Percentiles rank a stretch among this genome's conserved stretches.
These are phyloP conservation scores for Gymnopilus dilepis DNA, from an alignment of 768 basidiomycete genomes.

Conservation along the genomic window DNA sequence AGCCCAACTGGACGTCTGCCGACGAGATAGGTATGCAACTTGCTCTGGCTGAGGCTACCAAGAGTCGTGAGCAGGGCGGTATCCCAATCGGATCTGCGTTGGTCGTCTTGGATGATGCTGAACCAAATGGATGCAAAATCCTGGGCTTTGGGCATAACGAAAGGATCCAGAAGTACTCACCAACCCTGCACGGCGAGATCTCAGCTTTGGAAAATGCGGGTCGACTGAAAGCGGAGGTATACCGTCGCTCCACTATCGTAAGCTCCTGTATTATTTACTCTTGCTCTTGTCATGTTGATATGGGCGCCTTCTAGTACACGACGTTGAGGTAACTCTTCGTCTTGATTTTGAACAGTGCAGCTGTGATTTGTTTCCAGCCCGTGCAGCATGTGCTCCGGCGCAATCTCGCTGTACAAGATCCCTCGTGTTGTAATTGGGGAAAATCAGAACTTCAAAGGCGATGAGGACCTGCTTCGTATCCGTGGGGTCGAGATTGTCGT, in stretches of 20 bases:
- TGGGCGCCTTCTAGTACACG: conserved; percentile 35
- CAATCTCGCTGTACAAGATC: conserved; percentile 66
- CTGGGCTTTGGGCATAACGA: conserved; percentile 41
- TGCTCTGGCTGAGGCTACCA: conserved; percentile 44
- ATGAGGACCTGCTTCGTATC: conserved; percentile 55
- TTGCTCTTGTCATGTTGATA: neutral
- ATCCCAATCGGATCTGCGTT: conserved; percentile 68
- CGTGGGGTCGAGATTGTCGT: conserved; percentile 61
- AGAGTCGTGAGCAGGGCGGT: conserved; percentile 56
- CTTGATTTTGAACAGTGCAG: neutral
- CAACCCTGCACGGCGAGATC: conserved; percentile 44
- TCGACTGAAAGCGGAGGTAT: conserved; percentile 47
- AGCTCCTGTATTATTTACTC: conserved; percentile 18
- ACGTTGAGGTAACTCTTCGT: conserved; percentile 35
- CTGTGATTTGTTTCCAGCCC: conserved; percentile 42
- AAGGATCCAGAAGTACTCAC: conserved; percentile 39
- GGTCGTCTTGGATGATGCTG: conserved; percentile 26
- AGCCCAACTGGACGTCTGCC: conserved; percentile 15
- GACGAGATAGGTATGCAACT: conserved; percentile 25
- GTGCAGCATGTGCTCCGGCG: conserved; percentile 70
- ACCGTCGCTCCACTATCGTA: conserved; percentile 56
- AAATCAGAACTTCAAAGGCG: conserved; percentile 57
- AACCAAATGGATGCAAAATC: conserved; percentile 19
- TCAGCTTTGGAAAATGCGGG: conserved; percentile 56
- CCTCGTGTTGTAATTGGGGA: conserved; percentile 72